These are phyloP conservation scores for Calonectria pauciramosa DNA, from an alignment of 2,329 filamentous ascomycete species.

Conservation along the genomic window DNA sequence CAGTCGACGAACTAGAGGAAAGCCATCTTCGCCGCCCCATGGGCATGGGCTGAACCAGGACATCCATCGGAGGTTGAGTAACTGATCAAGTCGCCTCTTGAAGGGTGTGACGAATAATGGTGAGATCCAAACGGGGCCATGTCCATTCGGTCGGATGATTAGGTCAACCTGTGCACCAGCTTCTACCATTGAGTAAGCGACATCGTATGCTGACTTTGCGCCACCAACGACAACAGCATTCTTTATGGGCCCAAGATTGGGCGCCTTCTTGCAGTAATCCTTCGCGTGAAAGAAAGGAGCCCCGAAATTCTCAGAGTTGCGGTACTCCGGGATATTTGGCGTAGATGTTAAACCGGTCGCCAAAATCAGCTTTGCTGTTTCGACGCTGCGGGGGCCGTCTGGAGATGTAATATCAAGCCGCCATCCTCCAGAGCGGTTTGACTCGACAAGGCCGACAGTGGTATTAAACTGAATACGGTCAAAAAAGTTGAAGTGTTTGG, in stretches of 20 bases:
- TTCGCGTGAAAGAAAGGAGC: conserved; percentile 59
- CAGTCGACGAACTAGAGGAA: conserved; percentile 59
- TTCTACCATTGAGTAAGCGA: conserved; percentile 67
- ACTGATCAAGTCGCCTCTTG: conserved; percentile 71
- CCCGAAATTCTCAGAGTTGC: conserved; percentile 53
- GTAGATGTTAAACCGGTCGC: conserved; percentile 64
- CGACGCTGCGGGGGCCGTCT: conserved; percentile 26
- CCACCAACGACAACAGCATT: conserved; percentile 65
- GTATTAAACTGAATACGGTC: conserved; percentile 64
- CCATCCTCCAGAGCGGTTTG: conserved; percentile 36
- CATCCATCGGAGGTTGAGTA: conserved; percentile 66
- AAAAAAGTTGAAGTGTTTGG: conserved; percentile 62
- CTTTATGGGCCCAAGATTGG: conserved; percentile 50
- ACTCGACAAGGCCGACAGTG: conserved; percentile 60
- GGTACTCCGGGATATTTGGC: conserved; percentile 56
- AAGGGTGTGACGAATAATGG: conserved; percentile 72
- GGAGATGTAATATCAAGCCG: conserved; percentile 30
- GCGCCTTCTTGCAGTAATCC: conserved; percentile 54
- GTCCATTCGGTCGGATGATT: conserved; percentile 63
- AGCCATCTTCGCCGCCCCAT: conserved; percentile 71
- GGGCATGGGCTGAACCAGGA: conserved; percentile 77
- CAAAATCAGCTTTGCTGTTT: conserved; percentile 59
- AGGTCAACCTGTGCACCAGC: conserved; percentile 63
- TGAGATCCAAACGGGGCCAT: conserved; percentile 68
- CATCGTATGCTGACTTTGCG: conserved; percentile 71